These are phyloP conservation scores for Canavalia ensiformis DNA, from an alignment of 306 rosid species.

Conservation along the genomic window DNA sequence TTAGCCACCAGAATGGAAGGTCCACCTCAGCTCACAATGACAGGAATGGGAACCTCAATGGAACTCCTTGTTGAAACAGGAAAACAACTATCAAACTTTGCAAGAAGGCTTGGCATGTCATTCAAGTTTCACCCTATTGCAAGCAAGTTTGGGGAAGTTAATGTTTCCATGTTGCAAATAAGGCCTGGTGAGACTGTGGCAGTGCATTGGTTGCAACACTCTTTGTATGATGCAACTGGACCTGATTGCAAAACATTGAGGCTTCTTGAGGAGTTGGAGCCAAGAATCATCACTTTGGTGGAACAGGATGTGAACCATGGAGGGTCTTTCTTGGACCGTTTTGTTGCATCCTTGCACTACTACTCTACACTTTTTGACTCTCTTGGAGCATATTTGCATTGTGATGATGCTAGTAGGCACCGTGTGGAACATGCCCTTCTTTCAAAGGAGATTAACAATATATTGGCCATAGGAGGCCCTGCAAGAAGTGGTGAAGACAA, in stretches of 20 bases:
- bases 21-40: slow-evolving; percentile 67
- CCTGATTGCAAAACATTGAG: slow-evolving; percentile 77
- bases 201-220: slow-evolving; percentile 87
- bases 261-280: slow-evolving; percentile 65
- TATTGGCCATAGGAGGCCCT: slow-evolving; percentile 88
- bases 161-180: slow-evolving; percentile 57
- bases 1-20: slow-evolving; percentile 78
- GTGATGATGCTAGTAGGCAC: slow-evolving; percentile 68
- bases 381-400: slow-evolving; percentile 63
- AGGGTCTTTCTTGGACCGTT: slow-evolving; percentile 86
- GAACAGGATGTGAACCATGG: slow-evolving; percentile 76
- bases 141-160: slow-evolving; percentile 63
- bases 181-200: slow-evolving; percentile 68
- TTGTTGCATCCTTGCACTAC: slow-evolving; percentile 85
- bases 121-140: slow-evolving; percentile 73
- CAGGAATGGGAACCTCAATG: slow-evolving; percentile 73
- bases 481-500: slow-evolving; percentile 83
- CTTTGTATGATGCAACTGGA: slow-evolving; percentile 76
- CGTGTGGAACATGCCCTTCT: slow-evolving; percentile 69
- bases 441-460: slow-evolving; percentile 73
- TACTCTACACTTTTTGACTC: slow-evolving; percentile 90
- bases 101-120: slow-evolving; percentile 71
- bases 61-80: slow-evolving; percentile 79
- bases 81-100: slow-evolving; percentile 67
- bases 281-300: slow-evolving; percentile 79